Percentiles rank a stretch among this genome's conserved stretches.
Evolutionary conservation across 768 basidiomycete species (phyloP).

Genomic region (Leccinum aurantiacum): DNA sequence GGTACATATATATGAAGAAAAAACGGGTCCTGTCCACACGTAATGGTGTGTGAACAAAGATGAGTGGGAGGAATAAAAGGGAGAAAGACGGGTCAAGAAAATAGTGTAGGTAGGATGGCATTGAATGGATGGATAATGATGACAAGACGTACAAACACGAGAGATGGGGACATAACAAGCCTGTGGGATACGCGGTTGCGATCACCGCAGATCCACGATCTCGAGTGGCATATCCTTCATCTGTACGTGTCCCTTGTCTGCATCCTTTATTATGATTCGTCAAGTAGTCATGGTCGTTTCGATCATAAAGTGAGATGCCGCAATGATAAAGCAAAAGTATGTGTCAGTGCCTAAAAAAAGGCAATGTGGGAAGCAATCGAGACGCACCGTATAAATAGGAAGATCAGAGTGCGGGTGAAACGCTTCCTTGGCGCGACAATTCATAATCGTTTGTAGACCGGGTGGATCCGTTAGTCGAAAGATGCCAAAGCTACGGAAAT

Average conservation of each 20-base stretch:
- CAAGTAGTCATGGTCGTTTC: not conserved
- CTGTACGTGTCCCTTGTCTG: conserved; percentile 81
- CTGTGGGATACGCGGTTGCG: not conserved
- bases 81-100: conserved; percentile 3
- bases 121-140: not conserved
- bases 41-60: not conserved
- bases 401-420: conserved; percentile 86
- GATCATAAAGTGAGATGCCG: not conserved
- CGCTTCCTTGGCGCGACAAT: conserved; percentile 67
- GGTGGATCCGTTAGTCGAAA: conserved; percentile 89
- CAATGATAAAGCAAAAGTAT: not conserved
- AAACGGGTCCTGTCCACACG: not conserved
- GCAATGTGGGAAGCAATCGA: not conserved
- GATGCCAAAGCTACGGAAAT: conserved; percentile 62
- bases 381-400: conserved; percentile 82
- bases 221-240: conserved; percentile 73
- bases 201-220: conserved; percentile 75
- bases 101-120: not conserved
- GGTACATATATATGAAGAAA: conserved; percentile 13
- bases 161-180: not conserved
- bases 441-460: conserved; percentile 69
- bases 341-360: conserved; percentile 1
- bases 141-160: not conserved
- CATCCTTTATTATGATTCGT: conserved; percentile 50
- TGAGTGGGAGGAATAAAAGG: not conserved